A percentile compares a stretch with the other conserved stretches of the same genome.
Evolutionary conservation across 345 rosid species (phyloP).

Genomic region (Angophora floribunda): DNA sequence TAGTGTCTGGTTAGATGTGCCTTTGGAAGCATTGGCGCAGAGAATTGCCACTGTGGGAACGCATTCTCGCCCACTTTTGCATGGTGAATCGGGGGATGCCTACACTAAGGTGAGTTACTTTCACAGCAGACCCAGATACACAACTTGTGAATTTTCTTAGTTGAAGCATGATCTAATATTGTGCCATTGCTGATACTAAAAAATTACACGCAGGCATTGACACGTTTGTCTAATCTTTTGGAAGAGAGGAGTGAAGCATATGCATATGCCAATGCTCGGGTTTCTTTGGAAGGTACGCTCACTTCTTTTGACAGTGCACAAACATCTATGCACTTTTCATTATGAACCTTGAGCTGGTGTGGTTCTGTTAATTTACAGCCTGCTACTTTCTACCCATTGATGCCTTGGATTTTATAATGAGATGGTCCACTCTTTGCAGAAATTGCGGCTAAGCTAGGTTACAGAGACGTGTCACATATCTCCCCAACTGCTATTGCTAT

Average conservation of each 20-base stretch:
- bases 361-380: background rate
- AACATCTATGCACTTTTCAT: background rate
- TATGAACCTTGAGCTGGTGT: background rate
- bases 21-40: conserved; percentile 80
- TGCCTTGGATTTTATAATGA: background rate
- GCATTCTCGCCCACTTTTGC: conserved; percentile 73
- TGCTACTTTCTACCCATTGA: background rate
- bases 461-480: conserved; percentile 47
- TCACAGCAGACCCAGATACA: background rate
- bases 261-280: conserved; percentile 69
- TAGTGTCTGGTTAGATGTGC: conserved; percentile 94
- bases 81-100: conserved; percentile 68
- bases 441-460: conserved; percentile 69
- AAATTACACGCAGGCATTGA: conserved; percentile 40
- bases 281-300: conserved; percentile 72
- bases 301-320: background rate
- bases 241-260: conserved; percentile 70
- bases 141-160: background rate
- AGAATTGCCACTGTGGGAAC: conserved; percentile 98
- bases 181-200: background rate
- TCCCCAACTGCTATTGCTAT: conserved; percentile 72
- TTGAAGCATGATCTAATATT: background rate
- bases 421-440: conserved; percentile 20
- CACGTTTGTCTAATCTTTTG: conserved; percentile 54
- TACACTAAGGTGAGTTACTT: conserved; percentile 44